Evolutionary conservation across 768 basidiomycete species (phyloP).

Genomic region (Cantharellus anzutake): DNA sequence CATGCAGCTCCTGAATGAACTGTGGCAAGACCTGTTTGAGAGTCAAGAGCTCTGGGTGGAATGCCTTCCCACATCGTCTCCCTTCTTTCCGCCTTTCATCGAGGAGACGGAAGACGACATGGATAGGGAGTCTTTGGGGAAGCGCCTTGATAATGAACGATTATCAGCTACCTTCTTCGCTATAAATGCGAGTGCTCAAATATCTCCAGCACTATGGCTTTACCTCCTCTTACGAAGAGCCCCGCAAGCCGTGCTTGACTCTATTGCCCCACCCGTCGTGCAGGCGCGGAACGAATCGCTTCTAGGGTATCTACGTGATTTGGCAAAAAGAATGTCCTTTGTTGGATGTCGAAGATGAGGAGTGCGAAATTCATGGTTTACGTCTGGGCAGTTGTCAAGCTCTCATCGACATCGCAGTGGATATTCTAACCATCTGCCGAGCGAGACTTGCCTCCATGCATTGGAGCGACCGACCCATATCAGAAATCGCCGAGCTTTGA

Average conservation of each 20-base stretch:
- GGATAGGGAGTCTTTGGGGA: not conserved
- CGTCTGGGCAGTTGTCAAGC: not conserved
- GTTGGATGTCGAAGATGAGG: not conserved
- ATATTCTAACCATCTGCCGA: not conserved
- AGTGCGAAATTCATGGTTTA: not conserved
- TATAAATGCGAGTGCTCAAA: not conserved
- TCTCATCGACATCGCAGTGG: not conserved
- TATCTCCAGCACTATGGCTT: not conserved
- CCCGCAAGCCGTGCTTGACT: not conserved
- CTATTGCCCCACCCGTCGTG: not conserved
- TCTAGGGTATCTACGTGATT: not conserved
- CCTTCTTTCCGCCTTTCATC: not conserved
- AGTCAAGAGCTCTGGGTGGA: not conserved
- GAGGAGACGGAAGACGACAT: not conserved
- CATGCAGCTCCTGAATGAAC: not conserved
- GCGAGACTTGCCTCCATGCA: not conserved
- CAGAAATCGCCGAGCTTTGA: not conserved
- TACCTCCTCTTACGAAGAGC: not conserved
- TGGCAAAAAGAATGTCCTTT: not conserved
- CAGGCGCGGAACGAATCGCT: not conserved
- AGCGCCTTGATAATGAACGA: not conserved
- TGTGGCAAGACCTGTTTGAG: not conserved
- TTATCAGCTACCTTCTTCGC: not conserved
- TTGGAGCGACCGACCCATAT: not conserved
- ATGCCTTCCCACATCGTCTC: not conserved